Evolutionary conservation across 2,329 filamentous ascomycete species (phyloP), one percentile per base, ranked within the genome.

Genomic region (Microdochium trichocladiopsis): DNA sequence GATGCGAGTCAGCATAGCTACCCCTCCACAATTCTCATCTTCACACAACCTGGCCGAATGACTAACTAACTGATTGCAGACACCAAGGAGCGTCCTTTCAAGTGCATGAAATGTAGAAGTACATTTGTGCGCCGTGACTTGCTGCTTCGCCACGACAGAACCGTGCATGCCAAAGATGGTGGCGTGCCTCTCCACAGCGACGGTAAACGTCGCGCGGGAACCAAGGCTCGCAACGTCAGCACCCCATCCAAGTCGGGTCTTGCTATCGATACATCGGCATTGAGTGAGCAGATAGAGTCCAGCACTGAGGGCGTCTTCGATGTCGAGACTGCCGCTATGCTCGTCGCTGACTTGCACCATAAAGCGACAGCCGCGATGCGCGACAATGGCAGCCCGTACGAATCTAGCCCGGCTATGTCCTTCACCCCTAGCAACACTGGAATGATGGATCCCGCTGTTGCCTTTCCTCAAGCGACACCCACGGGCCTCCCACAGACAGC

Each of bases 61-160:
- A 16, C 47, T 8, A 31, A 48, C 47, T 48, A 28, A 48, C 48
- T 49, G 51, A 53, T 50, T 53, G 56, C 71, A 97, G 93, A 97
- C 72, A 99, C 94, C 58, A 99, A 99, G 75, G 94, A 97, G 73
- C 87, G 94, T 57, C 94, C 94, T 36, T 99, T 99, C 81, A 97
- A 97, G 72, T 99, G 94, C 74, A 81, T 90, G 77, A 99, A 99
- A 76, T 99, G 94, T 73, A 83, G 92, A 66, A 96, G 92, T 78
- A 99, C 94, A 56, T 99, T 99, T 69, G 94, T 99, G 63, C 90
- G 94, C 69, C 90, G 94, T 72, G 94, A 99, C 74, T 81, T 99
- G 57, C 85, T 99, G 51, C 84, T 99, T 60, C 88, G 94, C 70
- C 94, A 99, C 76, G 94, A 99, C 72, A 89, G 94, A 65, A 99